Evolutionary conservation across 352 stramenopile species (phyloP), one percentile per base, ranked within the genome.

Genomic region (Globisporangium polare): DNA sequence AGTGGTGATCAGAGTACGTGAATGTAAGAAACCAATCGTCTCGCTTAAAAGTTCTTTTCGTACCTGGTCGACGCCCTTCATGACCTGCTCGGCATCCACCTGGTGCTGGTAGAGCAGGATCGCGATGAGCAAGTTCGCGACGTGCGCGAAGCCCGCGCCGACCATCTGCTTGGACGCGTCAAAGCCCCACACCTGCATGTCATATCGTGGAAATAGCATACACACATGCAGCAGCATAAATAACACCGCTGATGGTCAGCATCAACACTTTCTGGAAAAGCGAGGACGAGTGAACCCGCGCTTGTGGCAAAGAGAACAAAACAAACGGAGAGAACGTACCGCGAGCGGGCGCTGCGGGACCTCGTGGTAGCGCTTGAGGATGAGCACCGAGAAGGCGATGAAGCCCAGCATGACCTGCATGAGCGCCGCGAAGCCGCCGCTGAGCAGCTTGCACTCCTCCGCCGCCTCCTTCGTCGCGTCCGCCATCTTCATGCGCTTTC

Each of bases 81-180:
- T 41, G 12, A 64, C 51, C 29, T 52, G 45, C 53, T 58, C 66
- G 0, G 50, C 67, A 22, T 61, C 63, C 13, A 67, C n/a, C 24
- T 80, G 55, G 51, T 74, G 63, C 26, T 71, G 60, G 53, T 94
- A 93, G 33, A 95, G 72, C 64, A 95, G n/a, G 26, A 94, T 88
- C 24, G 86, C 88, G 66, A 95, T 94, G n/a, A 92, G 58, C 56
- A 96, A 58, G 56, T 95, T 96, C 18, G 82, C 88, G 29, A 93
- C 78, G 58, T 95, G 84, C 18, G 88, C 84, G 53, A 94, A 92
- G 49, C 80, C 87, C 2, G 86, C 88, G 41, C 88, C 88, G 37
- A 96, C 73, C 72, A 92, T 80, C 58, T 96, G 88, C 75, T 96
- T 96, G 46, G 84, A 86, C 22, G 86, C 84, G 56, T 96, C 88